Evolutionary conservation across 352 stramenopile species (phyloP).

Genomic region (Globisporangium abappressorium): DNA sequence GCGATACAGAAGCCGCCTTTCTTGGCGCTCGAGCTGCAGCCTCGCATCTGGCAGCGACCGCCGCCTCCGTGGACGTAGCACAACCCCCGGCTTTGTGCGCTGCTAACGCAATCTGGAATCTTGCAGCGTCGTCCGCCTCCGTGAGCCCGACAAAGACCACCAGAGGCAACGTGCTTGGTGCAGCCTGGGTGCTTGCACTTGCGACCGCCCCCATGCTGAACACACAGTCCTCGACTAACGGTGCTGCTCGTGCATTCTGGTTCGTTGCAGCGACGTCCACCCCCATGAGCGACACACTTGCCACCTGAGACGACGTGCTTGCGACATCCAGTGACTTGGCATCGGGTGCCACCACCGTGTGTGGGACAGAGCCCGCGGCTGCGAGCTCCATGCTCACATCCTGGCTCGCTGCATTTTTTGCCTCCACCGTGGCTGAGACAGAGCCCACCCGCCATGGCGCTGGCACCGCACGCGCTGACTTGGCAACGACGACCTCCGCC

Average conservation of each 20-base stretch:
- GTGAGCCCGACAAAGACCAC: conserved; percentile 77
- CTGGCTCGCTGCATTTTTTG: conserved; percentile 24
- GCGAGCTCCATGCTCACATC: conserved; percentile 42
- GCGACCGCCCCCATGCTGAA: conserved; percentile 65
- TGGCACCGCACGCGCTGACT: neutral
- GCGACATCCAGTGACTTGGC: conserved; percentile 36
- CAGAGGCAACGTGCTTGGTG: conserved; percentile 75
- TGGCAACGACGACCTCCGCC: conserved; percentile 3
- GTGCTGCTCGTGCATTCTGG: conserved; percentile 44
- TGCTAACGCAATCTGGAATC: conserved; percentile 72
- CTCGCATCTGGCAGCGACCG: conserved; percentile 67
- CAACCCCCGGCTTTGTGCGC: conserved; percentile 73
- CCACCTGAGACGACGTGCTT: conserved; percentile 71
- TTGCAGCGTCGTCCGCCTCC: conserved; percentile 77
- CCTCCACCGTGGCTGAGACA: conserved; percentile 7
- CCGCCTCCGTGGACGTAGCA: conserved; percentile 85
- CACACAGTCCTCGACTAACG: conserved; percentile 58
- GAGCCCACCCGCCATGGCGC: neutral
- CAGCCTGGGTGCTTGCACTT: conserved; percentile 68
- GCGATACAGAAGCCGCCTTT: conserved; percentile 84
- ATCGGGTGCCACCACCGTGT: conserved; percentile 63
- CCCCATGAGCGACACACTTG: conserved; percentile 64
- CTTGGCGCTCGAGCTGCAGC: conserved; percentile 78
- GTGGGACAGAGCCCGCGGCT: conserved; percentile 57
- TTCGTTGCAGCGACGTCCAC: conserved; percentile 46